These are phyloP conservation scores for Trichophyton benhamiae DNA, from an alignment of 2,329 filamentous ascomycete genomes.

Conservation along the genomic window DNA sequence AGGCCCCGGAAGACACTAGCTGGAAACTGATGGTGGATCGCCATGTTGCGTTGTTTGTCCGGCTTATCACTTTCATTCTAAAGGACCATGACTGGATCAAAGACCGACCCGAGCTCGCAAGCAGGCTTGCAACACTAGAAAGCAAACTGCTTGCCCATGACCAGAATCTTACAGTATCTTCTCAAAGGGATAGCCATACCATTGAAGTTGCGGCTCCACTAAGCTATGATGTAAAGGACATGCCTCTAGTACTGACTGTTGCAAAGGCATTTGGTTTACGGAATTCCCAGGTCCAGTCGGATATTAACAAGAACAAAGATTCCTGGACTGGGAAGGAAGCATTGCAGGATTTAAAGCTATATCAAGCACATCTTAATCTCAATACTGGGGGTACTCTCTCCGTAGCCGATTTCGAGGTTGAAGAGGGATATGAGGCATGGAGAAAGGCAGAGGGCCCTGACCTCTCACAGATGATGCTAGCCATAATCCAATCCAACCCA, in stretches of 20 bases:
- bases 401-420: slow-evolving; percentile 76
- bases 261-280: slow-evolving; percentile 73
- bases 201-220: slow-evolving; percentile 73
- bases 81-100: slow-evolving; percentile 74
- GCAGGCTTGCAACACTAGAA: slow-evolving; percentile 67
- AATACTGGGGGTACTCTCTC: slow-evolving; percentile 64
- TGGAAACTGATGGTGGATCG: slow-evolving; percentile 90
- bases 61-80: slow-evolving; percentile 67
- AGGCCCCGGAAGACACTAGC: slow-evolving; percentile 63
- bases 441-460: slow-evolving; percentile 79
- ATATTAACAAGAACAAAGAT: slow-evolving; percentile 69
- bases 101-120: slow-evolving; percentile 73
- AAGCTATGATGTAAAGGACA: slow-evolving; percentile 90
- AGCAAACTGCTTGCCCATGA: slow-evolving; percentile 90
- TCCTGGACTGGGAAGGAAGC: slow-evolving; percentile 88
- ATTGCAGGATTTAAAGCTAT: slow-evolving; percentile 79
- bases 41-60: slow-evolving; percentile 87
- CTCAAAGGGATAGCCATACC: slow-evolving; percentile 49
- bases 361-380: slow-evolving; percentile 77
- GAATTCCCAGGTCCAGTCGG: slow-evolving; percentile 67
- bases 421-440: slow-evolving; percentile 81
- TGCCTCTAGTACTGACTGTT: slow-evolving; percentile 82
- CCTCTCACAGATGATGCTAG: slow-evolving; percentile 84
- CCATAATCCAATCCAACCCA: slow-evolving; percentile 74
- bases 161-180: slow-evolving; percentile 62